Percentiles rank a stretch among this genome's conserved stretches.
These are phyloP conservation scores for Metschnikowia similis DNA, from an alignment of 805 yeast genomes.

Conservation along the genomic window DNA sequence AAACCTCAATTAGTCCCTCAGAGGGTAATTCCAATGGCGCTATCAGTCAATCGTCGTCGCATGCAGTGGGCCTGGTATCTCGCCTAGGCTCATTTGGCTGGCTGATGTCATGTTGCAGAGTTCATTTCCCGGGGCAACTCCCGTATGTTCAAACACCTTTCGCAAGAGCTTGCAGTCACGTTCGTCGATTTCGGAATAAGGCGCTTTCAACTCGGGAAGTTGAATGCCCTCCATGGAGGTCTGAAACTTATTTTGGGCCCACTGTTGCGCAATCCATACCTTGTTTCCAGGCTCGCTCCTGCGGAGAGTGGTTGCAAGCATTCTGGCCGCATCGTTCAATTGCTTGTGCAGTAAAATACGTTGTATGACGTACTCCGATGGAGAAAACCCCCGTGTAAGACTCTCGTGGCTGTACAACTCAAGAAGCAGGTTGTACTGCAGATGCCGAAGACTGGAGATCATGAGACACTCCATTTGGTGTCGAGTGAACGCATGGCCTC, in stretches of 20 bases:
- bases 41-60: too few relatives aligned
- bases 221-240: background rate
- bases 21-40: too few relatives aligned
- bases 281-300: background rate
- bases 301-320: background rate
- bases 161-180: constrained; percentile 25
- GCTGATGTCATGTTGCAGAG: too few relatives aligned
- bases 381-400: background rate
- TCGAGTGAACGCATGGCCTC: constrained; percentile 8
- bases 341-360: background rate
- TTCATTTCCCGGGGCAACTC: too few relatives aligned
- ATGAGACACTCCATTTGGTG: constrained; percentile 16
- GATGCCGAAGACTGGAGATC: constrained; percentile 9
- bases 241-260: background rate
- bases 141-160: constrained; percentile 6
- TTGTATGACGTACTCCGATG: background rate
- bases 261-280: background rate
- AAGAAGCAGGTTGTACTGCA: constrained; percentile 7
- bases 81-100: too few relatives aligned
- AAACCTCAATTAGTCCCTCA: too few relatives aligned
- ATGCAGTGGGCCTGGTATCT: background rate
- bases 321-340: background rate
- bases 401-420: constrained; percentile 6
- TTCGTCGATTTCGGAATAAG: constrained; percentile 15
- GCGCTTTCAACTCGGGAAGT: constrained; percentile 12